These are phyloP conservation scores for Magnusiomyces suaveolens DNA, from an alignment of 1,139 yeast genomes.

Conservation along the genomic window DNA sequence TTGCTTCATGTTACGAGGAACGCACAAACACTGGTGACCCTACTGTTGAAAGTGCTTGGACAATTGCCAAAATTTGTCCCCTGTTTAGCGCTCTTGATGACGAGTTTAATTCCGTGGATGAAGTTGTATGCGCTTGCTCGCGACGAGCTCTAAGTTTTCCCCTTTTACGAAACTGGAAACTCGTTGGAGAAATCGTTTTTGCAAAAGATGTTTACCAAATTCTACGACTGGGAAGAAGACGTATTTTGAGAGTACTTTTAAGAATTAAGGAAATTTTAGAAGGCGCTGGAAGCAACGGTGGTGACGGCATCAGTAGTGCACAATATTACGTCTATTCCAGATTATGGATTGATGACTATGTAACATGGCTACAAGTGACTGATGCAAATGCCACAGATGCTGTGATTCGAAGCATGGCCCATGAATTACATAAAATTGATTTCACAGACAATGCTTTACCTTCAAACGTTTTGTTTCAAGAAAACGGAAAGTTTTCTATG, in stretches of 20 bases:
- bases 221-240: conserved; percentile 59
- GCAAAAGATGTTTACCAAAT: conserved; percentile 53
- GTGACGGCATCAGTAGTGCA: conserved; percentile 45
- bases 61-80: conserved; percentile 75
- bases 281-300: conserved; percentile 1
- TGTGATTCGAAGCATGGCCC: conserved; percentile 52
- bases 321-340: conserved; percentile 80
- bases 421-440: conserved; percentile 40
- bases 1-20: conserved; percentile 63
- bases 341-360: conserved; percentile 69
- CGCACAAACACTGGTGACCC: conserved; percentile 71
- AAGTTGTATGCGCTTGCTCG: conserved; percentile 49
- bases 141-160: conserved; percentile 75
- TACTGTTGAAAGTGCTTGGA: conserved; percentile 88
- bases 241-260: conserved; percentile 50
- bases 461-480: not conserved
- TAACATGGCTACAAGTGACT: conserved; percentile 49
- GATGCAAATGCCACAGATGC: conserved; percentile 36
- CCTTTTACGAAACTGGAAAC: conserved; percentile 58
- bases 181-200: conserved; percentile 53
- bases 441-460: conserved; percentile 20
- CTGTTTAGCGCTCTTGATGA: conserved; percentile 63
- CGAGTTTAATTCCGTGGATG: conserved; percentile 41
- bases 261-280: conserved; percentile 66
- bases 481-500: not conserved